These are phyloP conservation scores for Cercospora beticola DNA, from an alignment of 2,329 filamentous ascomycete species.

Conservation along the genomic window DNA sequence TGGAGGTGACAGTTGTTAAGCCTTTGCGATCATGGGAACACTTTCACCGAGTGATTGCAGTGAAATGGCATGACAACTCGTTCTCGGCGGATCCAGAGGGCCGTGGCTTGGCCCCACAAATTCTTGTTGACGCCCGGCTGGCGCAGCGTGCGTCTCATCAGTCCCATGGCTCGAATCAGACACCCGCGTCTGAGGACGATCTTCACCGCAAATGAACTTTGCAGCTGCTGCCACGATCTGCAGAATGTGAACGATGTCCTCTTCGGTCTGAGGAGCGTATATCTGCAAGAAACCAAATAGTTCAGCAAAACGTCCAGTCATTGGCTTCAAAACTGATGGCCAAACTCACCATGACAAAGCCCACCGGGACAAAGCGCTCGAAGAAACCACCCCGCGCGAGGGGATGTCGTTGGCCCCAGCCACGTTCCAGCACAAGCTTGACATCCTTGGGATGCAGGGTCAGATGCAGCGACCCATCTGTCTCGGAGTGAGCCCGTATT, in stretches of 20 bases:
- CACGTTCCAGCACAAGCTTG: constrained; percentile 66
- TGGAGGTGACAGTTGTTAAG: background rate
- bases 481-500: background rate
- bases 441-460: constrained; percentile 78
- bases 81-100: background rate
- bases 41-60: background rate
- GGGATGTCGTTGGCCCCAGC: constrained; percentile 73
- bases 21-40: background rate
- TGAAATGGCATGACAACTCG: background rate
- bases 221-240: constrained; percentile 71
- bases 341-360: constrained; percentile 67
- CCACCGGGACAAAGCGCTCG: constrained; percentile 66
- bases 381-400: constrained; percentile 67
- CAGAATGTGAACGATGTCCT: constrained; percentile 66
- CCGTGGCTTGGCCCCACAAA: background rate
- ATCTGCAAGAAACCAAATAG: background rate
- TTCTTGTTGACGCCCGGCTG: background rate
- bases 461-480: constrained; percentile 75
- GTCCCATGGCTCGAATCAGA: background rate
- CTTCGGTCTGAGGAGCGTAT: constrained; percentile 71
- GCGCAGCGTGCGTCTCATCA: background rate
- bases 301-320: background rate
- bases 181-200: background rate
- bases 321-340: background rate
- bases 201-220: constrained; percentile 58